These are phyloP conservation scores for Datisca glomerata DNA, from an alignment of 306 rosid genomes.

Conservation along the genomic window DNA sequence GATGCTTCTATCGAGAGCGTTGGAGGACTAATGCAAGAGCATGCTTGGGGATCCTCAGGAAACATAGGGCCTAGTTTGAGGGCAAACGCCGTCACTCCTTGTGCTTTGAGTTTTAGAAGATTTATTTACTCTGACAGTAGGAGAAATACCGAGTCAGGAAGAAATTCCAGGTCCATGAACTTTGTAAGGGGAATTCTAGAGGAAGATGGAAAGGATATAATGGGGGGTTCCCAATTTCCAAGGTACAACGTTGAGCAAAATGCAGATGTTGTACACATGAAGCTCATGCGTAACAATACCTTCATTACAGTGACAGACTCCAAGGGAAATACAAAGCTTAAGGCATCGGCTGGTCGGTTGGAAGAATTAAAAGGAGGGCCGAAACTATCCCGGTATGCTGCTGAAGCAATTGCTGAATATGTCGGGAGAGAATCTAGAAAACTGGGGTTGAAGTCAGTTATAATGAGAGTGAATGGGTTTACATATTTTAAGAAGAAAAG, in stretches of 20 bases:
- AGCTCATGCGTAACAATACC: slow-evolving; percentile 57
- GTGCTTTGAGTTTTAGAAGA: slow-evolving; percentile 12
- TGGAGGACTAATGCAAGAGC: background rate
- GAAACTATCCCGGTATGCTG: slow-evolving; percentile 50
- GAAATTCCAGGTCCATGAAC: slow-evolving; percentile 29
- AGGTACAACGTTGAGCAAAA: slow-evolving; percentile 25
- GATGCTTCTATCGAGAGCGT: background rate
- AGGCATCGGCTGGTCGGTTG: slow-evolving; percentile 54
- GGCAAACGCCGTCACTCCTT: slow-evolving; percentile 14
- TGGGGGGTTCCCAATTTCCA: slow-evolving; percentile 12
- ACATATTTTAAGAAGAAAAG: slow-evolving; percentile 60
- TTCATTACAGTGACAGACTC: slow-evolving; percentile 63
- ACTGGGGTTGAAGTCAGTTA: slow-evolving; percentile 61
- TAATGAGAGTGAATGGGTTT: slow-evolving; percentile 67
- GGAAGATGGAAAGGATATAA: slow-evolving; percentile 21
- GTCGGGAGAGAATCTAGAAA: slow-evolving; percentile 54
- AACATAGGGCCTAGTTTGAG: slow-evolving; percentile 1
- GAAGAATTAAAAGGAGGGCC: slow-evolving; percentile 60
- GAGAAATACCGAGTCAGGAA: slow-evolving; percentile 21
- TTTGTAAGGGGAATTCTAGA: slow-evolving; percentile 49
- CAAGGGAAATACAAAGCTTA: slow-evolving; percentile 56
- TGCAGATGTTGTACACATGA: slow-evolving; percentile 74
- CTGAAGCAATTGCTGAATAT: slow-evolving; percentile 66
- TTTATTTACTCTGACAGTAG: slow-evolving; percentile 14
- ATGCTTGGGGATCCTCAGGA: slow-evolving; percentile 2